A percentile compares a stretch with the other conserved stretches of the same genome.
Conservation (phyloP, 2,329 filamentous ascomycete species). For the Colletotrichum euphorbiae region DNA sequence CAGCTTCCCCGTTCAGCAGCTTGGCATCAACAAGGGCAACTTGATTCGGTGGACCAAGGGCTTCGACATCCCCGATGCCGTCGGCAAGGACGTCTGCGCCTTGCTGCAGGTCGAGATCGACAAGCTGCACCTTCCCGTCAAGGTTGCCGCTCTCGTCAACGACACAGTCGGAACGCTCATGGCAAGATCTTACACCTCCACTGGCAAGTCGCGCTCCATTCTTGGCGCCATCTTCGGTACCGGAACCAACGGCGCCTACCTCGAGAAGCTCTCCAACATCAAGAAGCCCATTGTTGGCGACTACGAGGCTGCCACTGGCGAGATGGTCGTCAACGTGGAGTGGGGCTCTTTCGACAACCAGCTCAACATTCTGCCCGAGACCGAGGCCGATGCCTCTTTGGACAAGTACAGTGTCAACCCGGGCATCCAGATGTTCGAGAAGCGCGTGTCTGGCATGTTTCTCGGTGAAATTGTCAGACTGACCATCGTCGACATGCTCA, state of each 20-base stretch:
- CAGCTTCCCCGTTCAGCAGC: constrained; percentile 94
- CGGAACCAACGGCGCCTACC: constrained; percentile 96
- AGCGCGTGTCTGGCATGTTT: constrained; percentile 98
- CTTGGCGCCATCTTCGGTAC: constrained; percentile 98
- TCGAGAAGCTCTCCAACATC: constrained; percentile 89
- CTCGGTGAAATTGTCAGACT: constrained; percentile 91
- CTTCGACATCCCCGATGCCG: constrained; percentile 93
- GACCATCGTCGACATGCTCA: constrained; percentile 77
- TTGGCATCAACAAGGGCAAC: constrained; percentile 93
- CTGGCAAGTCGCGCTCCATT: constrained; percentile 85
- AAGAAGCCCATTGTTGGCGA: constrained; percentile 79
- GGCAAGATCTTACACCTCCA: constrained; percentile 95
- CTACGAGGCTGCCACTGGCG: constrained; percentile 83
- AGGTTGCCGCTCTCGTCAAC: constrained; percentile 95
- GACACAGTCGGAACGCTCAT: constrained; percentile 98
- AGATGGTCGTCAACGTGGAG: constrained; percentile 98
- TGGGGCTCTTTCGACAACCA: constrained; percentile 99
- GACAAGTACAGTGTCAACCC: constrained; percentile 88
- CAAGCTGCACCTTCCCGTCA: constrained; percentile 85
- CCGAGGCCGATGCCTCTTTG: constrained; percentile 82
- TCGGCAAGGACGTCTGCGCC: constrained; percentile 94
- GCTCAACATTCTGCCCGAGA: constrained; percentile 87
- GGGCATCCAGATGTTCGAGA: constrained; percentile 98
- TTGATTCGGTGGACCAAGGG: constrained; percentile 99
- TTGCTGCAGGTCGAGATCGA: constrained; percentile 92